Evolutionary conservation across 1,284 basidiomycete species (phyloP), one percentile per base, ranked within the genome.

Genomic region (Pascua sp.): DNA sequence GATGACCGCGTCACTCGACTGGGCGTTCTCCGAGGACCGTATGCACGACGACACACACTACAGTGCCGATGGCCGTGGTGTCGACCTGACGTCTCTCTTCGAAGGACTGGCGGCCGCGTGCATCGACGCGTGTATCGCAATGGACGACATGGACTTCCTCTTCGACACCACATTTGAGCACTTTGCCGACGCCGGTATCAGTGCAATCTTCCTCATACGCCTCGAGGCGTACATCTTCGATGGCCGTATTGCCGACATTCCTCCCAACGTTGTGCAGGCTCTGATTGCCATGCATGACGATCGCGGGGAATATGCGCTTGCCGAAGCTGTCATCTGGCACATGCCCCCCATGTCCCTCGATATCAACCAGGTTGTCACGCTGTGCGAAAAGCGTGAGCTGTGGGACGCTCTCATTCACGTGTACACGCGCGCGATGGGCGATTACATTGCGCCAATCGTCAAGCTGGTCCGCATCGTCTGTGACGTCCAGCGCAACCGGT

Each of bases 391-490:
- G 54, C 84, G 91, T 67, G 81, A 83, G 37, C 82, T 98, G 2
- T 97, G 93, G 79, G 95, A 98, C 70, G 94, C 95, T 0, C 82
- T 98, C 59, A 88, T 95, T 60, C 94, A 97, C 71, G 88, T 98
- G 41, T 96, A 93, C 76, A 96, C 88, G 11, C 83, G 87, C 42
- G 91, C 91, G 2, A 78, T 99, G 67, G 81, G 81, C 57, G 96
- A 99, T 73, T 97, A 88, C 66, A 86, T 93, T 18, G 86, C 90
- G 2, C 95, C 96, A 0, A 78, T 98, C 8, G 88, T 95, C 56
- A 89, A 92, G 66, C 80, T 98, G 11, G 79, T 97, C 38, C 82
- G 81, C 5, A 82, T 95, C 40, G 84, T 96, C 49, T 84, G 86
- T n/a, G 80, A 81, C 62, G 83, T 89, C 36, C 82, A 85, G 61